Evolutionary conservation across 2,329 filamentous ascomycete species (phyloP), one percentile per base, ranked within the genome.

Genomic region (Colletotrichum sidae): DNA sequence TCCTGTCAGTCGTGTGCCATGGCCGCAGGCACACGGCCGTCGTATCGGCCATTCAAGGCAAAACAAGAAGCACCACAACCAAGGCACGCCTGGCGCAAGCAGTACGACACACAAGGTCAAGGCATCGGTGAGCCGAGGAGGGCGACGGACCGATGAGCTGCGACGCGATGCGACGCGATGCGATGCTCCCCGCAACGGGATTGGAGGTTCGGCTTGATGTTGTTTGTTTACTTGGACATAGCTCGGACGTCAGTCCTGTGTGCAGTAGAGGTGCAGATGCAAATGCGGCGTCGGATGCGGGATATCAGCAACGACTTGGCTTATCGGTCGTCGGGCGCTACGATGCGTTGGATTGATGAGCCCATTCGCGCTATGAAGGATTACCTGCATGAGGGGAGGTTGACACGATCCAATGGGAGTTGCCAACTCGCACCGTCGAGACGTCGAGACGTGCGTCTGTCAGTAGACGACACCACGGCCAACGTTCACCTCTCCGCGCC

Each of bases 161-260:
- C 25, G 25, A 25, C 25, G 25, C 25, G 25, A 25, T 25, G 25
- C 25, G 25, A 25, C 25, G 25, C 25, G 25, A 25, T 25, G 25
- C 25, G 25, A 25, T 25, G 25, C 25, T 25, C 25, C 25, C 25
- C 25, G 57, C 50, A 61, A 55, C 33, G 38, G 51, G 61, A 65
- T 61, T 61, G 61, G 57, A 54, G 35, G 50, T 38, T 50, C 45
- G 35, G 38, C 25, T 47, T 35, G 38, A 35, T 51, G 50, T 61
- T 65, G 61, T 61, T 65, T 65, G 51, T 61, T 65, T 65, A 55
- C 45, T 35, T 51, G 57, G 51, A 57, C 57, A 50, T 55, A 41
- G 45, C 56, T 60, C 13, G 52, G 42, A 60, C 44, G 35, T 53
- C 4, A 25, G 4, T 25, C 25, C 25, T 25, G 25, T 25, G 25